Evolutionary conservation across 345 rosid genomes (phyloP).

Genomic region (Brassica cretica): DNA sequence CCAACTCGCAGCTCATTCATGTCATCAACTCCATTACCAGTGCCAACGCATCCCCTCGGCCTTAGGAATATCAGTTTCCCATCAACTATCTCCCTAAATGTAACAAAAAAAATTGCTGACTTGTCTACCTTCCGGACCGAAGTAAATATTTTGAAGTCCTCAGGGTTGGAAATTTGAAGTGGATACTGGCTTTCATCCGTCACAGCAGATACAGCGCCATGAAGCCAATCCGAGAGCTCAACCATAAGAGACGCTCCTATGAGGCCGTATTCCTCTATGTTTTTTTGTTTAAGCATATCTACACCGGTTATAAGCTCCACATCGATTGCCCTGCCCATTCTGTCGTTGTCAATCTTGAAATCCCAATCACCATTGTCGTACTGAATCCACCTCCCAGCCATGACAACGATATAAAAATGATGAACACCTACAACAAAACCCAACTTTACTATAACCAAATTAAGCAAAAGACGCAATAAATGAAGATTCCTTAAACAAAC

Average conservation of each 20-base stretch:
- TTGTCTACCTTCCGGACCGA: not conserved
- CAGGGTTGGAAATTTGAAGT: not conserved
- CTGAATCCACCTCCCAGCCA: not conserved
- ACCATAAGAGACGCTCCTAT: not conserved
- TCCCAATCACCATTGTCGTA: not conserved
- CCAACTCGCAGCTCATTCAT: not conserved
- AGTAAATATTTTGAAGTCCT: not conserved
- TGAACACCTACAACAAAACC: not conserved
- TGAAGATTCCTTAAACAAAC: not conserved
- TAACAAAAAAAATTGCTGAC: not conserved
- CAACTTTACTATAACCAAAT: too few relatives aligned
- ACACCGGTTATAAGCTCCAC: not conserved
- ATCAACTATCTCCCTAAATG: not conserved
- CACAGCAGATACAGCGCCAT: not conserved
- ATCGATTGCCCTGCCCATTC: not conserved
- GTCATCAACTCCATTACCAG: not conserved
- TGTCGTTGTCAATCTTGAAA: not conserved
- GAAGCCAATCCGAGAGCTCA: not conserved
- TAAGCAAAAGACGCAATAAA: not conserved
- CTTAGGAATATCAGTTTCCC: not conserved
- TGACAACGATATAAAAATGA: not conserved
- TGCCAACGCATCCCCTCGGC: not conserved
- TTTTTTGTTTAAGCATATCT: not conserved
- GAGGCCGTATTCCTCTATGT: not conserved
- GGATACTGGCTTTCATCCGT: not conserved